Conservation (phyloP, 192 early-diverging fungal genomes). For the Backusella luteola region DNA sequence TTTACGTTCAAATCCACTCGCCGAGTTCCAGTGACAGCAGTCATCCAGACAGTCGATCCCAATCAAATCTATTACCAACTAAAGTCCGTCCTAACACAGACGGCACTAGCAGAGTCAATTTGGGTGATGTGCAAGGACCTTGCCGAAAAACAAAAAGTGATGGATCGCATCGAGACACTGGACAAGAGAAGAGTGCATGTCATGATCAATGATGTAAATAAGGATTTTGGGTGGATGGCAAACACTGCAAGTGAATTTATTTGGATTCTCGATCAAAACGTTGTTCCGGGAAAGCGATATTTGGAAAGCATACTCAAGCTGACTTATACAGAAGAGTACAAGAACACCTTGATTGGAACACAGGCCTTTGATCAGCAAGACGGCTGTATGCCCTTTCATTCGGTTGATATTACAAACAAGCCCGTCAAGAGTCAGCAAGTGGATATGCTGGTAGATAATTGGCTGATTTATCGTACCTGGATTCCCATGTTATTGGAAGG, state of each 20-base stretch:
- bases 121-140: constrained; percentile 11
- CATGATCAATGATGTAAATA: not conserved
- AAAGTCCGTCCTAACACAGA: constrained; percentile 9
- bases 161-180: not conserved
- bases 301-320: constrained; percentile 38
- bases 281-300: constrained; percentile 42
- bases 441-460: constrained; percentile 28
- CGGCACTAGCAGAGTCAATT: constrained; percentile 7
- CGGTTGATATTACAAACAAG: constrained; percentile 3
- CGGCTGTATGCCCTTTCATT: constrained; percentile 3
- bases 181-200: constrained; percentile 1
- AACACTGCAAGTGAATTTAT: constrained; percentile 40
- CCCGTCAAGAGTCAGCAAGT: constrained; percentile 13
- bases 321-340: constrained; percentile 42
- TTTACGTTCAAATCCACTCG: not conserved
- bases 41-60: not conserved
- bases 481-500: constrained; percentile 3
- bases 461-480: constrained; percentile 29
- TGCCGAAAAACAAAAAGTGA: not conserved
- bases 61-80: constrained; percentile 1
- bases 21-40: constrained; percentile 7
- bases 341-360: constrained; percentile 41
- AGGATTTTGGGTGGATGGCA: constrained; percentile 5
- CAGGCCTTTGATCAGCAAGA: constrained; percentile 22
- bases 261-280: constrained; percentile 44